Conservation (phyloP, 1,284 basidiomycete species). For the Apiotrichum mycotoxinovorans region DNA sequence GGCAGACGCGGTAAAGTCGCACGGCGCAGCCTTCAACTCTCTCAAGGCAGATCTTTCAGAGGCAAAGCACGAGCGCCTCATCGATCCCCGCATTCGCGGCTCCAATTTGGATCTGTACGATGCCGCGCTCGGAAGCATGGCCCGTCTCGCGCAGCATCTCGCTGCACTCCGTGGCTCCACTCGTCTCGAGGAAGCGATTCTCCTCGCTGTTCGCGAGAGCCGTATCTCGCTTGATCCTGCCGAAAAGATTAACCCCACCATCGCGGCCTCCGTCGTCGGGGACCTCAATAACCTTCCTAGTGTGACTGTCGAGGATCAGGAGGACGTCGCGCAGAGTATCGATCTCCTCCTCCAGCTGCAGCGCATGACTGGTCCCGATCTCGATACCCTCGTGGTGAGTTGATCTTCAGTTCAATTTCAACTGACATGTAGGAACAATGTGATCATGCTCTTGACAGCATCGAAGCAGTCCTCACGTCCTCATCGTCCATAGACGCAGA, state of each 20-base stretch:
- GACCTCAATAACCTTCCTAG: slow-evolving; percentile 52
- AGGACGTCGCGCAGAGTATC: slow-evolving; percentile 63
- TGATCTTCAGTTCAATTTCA: not conserved
- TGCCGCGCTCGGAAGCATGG: slow-evolving; percentile 76
- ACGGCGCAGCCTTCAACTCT: slow-evolving; percentile 80
- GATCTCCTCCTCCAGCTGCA: slow-evolving; percentile 76
- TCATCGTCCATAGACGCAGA: slow-evolving; percentile 5
- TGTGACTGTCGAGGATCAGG: slow-evolving; percentile 33
- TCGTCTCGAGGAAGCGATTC: slow-evolving; percentile 73
- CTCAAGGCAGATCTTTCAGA: slow-evolving; percentile 78
- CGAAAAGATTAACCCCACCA: slow-evolving; percentile 15
- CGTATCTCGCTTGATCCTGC: slow-evolving; percentile 51
- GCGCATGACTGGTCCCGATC: slow-evolving; percentile 73
- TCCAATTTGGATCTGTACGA: slow-evolving; percentile 64
- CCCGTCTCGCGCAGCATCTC: slow-evolving; percentile 82
- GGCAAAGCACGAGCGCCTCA: slow-evolving; percentile 74
- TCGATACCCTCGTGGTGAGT: slow-evolving; percentile 71
- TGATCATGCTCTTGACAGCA: slow-evolving; percentile 41
- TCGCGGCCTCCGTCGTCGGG: slow-evolving; percentile 30
- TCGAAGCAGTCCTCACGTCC: slow-evolving; percentile 33
- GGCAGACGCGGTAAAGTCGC: slow-evolving; percentile 69
- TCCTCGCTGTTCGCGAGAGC: slow-evolving; percentile 61
- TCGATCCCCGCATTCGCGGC: slow-evolving; percentile 52
- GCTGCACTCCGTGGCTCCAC: slow-evolving; percentile 80
- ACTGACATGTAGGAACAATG: slow-evolving; percentile 29